Evolutionary conservation across 768 basidiomycete genomes (phyloP).

Genomic region (Flagelloscypha sp.): DNA sequence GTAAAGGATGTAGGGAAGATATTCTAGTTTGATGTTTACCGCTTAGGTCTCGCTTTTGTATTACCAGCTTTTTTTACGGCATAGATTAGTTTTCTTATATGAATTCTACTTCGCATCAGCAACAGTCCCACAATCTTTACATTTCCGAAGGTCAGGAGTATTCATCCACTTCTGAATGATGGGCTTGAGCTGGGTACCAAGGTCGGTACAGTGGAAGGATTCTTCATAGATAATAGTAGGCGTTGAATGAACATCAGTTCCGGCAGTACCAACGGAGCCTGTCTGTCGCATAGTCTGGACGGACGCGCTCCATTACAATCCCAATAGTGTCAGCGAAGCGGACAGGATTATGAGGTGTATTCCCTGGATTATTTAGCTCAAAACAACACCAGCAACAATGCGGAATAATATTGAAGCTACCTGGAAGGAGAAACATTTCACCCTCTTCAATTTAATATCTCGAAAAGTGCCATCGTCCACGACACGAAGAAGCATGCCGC

Average conservation of each 20-base stretch:
- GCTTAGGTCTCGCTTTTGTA: no score
- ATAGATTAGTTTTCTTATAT: no score
- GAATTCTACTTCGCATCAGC: constrained; percentile 45
- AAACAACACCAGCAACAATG: background rate
- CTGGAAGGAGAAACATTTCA: constrained; percentile 93
- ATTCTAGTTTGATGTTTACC: no score
- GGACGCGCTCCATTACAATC: constrained; percentile 79
- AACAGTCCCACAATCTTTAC: constrained; percentile 58
- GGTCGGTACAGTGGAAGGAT: constrained; percentile 78
- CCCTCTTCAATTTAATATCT: constrained; percentile 91
- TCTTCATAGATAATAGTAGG: constrained; percentile 82
- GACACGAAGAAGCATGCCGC: constrained; percentile 82
- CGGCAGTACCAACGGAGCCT: constrained; percentile 90
- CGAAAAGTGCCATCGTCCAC: constrained; percentile 73
- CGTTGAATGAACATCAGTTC: constrained; percentile 42
- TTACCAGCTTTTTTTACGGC: no score
- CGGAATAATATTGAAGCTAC: constrained; percentile 40
- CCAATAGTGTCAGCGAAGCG: constrained; percentile 88
- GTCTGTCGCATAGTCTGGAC: constrained; percentile 62
- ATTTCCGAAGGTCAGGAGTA: constrained; percentile 55
- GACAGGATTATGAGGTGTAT: constrained; percentile 95
- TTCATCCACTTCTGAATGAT: constrained; percentile 81
- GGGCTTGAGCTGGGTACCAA: constrained; percentile 90
- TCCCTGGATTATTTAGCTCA: constrained; percentile 40
- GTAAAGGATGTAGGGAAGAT: no score